These are phyloP conservation scores for Straminergon stramineum DNA, from an alignment of 225 moss, liverwort and hornwort genomes.

Conservation along the genomic window DNA sequence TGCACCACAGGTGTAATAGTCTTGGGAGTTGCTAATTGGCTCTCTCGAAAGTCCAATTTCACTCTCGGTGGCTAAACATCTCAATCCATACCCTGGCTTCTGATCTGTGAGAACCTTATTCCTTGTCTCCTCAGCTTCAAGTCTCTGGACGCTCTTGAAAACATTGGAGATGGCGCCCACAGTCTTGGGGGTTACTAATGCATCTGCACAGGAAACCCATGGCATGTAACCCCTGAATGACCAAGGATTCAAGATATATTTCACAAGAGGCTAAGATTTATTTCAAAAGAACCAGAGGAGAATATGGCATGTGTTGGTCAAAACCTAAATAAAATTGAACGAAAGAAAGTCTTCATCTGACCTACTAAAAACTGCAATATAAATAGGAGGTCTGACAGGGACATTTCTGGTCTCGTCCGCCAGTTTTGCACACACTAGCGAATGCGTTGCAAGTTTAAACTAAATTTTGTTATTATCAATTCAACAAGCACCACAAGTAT, in stretches of 20 bases:
- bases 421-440: neutral
- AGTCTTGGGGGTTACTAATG: neutral
- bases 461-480: neutral
- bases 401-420: neutral
- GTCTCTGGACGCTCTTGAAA: constrained; percentile 21
- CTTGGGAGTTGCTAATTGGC: neutral
- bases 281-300: neutral
- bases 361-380: neutral
- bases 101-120: constrained; percentile 11
- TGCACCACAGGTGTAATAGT: constrained; percentile 28
- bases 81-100: neutral
- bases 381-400: neutral
- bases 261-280: neutral
- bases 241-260: neutral
- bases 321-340: too few relatives aligned
- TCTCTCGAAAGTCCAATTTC: neutral
- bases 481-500: neutral
- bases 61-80: constrained; percentile 7
- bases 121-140: constrained; percentile 21
- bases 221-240: neutral
- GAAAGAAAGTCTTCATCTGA: neutral
- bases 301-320: neutral
- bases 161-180: constrained; percentile 16
- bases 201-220: neutral
- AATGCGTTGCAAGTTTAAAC: neutral